phyloP scores from a whole-genome alignment of 208 protist species.

The Wallacemonas sp. region DNA sequence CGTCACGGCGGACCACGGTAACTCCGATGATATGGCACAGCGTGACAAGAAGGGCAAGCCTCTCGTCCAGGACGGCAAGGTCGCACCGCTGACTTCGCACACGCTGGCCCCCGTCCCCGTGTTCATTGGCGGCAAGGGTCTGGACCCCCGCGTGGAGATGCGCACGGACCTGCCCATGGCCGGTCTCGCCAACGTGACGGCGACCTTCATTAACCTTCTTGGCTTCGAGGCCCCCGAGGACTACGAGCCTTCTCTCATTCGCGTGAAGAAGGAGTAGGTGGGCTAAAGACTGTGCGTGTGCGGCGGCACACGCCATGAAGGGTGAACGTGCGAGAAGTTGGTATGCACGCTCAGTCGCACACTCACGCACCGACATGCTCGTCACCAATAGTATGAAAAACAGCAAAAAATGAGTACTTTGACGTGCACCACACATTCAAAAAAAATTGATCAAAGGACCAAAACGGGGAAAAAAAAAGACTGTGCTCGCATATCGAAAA shows the following conservation, averaged over 20 bases:
- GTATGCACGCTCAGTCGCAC: no score
- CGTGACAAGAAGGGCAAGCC: conserved; percentile 93
- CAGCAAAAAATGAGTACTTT: background rate
- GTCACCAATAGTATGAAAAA: no score
- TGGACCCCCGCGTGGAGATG: conserved; percentile 82
- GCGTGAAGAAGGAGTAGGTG: conserved; percentile 30
- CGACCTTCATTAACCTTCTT: conserved; percentile 94
- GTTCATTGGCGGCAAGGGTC: conserved; percentile 85
- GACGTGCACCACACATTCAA: no score
- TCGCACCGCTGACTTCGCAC: conserved; percentile 91
- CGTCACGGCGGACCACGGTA: conserved; percentile 95
- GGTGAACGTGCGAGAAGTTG: background rate
- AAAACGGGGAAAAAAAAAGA: no score
- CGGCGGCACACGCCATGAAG: no score
- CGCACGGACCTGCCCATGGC: conserved; percentile 80
- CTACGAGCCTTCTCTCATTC: conserved; percentile 88
- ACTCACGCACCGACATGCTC: no score
- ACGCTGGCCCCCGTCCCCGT: conserved; percentile 92
- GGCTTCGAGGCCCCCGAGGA: conserved; percentile 88
- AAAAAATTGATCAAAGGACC: no score
- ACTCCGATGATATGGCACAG: conserved; percentile 95
- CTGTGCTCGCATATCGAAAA: background rate
- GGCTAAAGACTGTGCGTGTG: background rate
- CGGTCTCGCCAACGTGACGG: conserved; percentile 93
- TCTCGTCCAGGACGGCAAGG: conserved; percentile 52